phyloP scores from a whole-genome alignment of 345 rosid genomes.

The Eucalyptus regnans region DNA sequence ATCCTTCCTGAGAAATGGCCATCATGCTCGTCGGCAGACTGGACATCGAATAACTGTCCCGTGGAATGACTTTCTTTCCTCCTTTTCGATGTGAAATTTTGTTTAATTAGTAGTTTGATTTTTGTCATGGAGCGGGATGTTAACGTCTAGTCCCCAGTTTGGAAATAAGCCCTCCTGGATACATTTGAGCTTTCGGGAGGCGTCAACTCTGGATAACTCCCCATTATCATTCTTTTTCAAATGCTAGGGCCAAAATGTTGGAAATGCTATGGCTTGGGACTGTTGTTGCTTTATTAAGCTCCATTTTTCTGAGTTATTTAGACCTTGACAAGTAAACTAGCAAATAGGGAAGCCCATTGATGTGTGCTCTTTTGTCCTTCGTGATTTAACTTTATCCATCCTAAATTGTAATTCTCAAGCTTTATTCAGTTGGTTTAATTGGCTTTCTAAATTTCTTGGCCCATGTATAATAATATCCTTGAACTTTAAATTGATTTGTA shows the following conservation, averaged over 20 bases:
- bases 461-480: rapidly evolving
- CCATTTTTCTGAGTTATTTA: background rate
- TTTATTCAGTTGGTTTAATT: background rate
- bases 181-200: background rate
- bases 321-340: background rate
- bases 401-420: background rate
- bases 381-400: background rate
- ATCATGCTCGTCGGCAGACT: background rate
- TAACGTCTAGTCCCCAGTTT: background rate
- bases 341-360: background rate
- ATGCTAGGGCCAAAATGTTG: background rate
- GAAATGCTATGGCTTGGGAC: background rate
- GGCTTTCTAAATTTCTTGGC: background rate
- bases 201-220: background rate
- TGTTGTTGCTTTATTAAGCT: background rate
- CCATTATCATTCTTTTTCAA: background rate
- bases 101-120: background rate
- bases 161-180: background rate
- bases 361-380: background rate
- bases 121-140: background rate
- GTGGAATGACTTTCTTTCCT: background rate
- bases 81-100: background rate
- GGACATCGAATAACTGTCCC: background rate
- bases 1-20: background rate
- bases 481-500: background rate